Evolutionary conservation across 108 stramenopile species (phyloP).

Genomic region (Craspedostauros australis): DNA sequence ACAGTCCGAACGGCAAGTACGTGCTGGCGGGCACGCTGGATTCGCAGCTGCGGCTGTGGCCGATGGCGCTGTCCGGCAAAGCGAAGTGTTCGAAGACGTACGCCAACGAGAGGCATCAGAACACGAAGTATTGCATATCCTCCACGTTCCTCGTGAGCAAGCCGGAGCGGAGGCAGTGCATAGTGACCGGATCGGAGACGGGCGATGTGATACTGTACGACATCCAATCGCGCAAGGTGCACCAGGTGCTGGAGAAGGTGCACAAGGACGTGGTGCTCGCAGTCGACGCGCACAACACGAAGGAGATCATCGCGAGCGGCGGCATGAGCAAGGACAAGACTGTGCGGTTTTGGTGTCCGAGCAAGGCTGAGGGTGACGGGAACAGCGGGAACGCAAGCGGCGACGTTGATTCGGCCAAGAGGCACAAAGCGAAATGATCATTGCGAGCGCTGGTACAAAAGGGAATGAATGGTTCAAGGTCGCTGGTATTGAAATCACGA

Average conservation of each 20-base stretch:
- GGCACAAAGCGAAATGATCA: too few species aligned
- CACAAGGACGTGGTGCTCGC: slow-evolving; percentile 78
- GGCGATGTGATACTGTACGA: slow-evolving; percentile 86
- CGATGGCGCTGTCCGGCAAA: slow-evolving; percentile 38
- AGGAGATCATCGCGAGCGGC: slow-evolving; percentile 72
- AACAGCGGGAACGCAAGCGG: too few species aligned
- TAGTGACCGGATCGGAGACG: slow-evolving; percentile 87
- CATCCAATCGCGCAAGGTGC: slow-evolving; percentile 63
- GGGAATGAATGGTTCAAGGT: too few species aligned
- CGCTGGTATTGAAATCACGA: too few species aligned
- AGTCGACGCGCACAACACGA: slow-evolving; percentile 64
- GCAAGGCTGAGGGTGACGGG: too few species aligned
- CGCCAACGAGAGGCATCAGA: slow-evolving; percentile 27
- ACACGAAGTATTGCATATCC: slow-evolving; percentile 72
- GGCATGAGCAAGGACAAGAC: slow-evolving; percentile 77
- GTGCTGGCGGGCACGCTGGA: slow-evolving; percentile 80
- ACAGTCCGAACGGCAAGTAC: slow-evolving; percentile 89
- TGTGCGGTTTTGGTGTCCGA: slow-evolving; percentile 85
- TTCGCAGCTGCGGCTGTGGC: slow-evolving; percentile 74
- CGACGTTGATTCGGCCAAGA: too few species aligned
- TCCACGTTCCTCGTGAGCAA: slow-evolving; percentile 58
- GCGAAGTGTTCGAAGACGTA: slow-evolving; percentile 32
- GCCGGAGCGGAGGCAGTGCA: slow-evolving; percentile 48
- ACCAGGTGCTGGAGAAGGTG: slow-evolving; percentile 61
- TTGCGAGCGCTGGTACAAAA: too few species aligned